A percentile compares a stretch with the other conserved stretches of the same genome.
These are phyloP conservation scores for Silybum marianum DNA, from an alignment of 129 eudicot genomes.

Conservation along the genomic window DNA sequence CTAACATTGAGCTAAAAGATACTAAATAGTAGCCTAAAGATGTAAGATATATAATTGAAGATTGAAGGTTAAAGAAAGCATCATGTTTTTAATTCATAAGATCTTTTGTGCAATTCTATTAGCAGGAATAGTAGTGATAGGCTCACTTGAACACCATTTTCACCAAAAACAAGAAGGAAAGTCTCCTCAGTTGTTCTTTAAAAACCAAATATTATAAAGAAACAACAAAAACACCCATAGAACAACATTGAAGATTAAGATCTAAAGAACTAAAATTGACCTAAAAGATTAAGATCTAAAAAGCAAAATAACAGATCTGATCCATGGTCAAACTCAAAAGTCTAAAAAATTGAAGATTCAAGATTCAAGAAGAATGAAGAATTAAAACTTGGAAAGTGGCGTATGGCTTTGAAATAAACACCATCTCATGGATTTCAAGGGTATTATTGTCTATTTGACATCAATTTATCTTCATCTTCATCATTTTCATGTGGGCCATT, in stretches of 20 bases:
- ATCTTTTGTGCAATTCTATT: not conserved
- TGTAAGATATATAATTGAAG: not conserved
- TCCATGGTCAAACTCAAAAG: not conserved
- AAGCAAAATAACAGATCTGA: not conserved
- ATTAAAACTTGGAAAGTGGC: not conserved
- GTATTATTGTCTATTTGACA: not conserved
- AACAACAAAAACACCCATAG: not conserved
- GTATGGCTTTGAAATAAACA: not conserved
- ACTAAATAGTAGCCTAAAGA: not conserved
- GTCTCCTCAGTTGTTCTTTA: no score
- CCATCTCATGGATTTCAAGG: not conserved
- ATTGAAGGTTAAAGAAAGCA: not conserved
- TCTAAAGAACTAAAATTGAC: not conserved
- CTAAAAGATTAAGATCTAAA: not conserved
- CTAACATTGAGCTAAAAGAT: not conserved
- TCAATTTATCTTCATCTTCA: not conserved
- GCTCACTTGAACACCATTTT: no score
- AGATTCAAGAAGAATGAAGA: not conserved
- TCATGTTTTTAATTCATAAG: no score
- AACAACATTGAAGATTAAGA: not conserved
- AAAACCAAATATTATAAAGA: no score
- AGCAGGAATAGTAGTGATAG: not conserved
- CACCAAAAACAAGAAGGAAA: no score
- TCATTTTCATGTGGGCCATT: not conserved
- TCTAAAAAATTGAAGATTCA: not conserved